Evolutionary conservation across 306 rosid genomes (phyloP).

Genomic region (Quercus rubra): DNA sequence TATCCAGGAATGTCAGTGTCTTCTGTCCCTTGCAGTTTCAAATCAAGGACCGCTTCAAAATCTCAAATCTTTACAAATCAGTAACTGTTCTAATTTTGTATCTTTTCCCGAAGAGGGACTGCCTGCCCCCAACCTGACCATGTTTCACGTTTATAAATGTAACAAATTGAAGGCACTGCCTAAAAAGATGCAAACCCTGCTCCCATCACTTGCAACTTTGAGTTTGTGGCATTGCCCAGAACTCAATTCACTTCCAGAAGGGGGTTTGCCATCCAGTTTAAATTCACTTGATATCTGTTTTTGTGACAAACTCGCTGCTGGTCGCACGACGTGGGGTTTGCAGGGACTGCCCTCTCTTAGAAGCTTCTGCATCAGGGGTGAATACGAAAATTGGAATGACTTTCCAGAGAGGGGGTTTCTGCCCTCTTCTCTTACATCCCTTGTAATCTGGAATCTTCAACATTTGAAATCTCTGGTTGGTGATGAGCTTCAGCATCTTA

Average conservation of each 20-base stretch:
- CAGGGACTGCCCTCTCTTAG: neutral
- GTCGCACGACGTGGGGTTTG: neutral
- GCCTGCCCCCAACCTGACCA: slow-evolving; percentile 2
- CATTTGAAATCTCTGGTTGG: neutral
- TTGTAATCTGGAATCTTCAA: neutral
- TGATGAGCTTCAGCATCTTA: slow-evolving; percentile 20
- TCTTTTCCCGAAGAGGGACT: slow-evolving; percentile 23
- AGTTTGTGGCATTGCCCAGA: neutral
- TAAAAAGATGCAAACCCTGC: slow-evolving; percentile 9
- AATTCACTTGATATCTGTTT: neutral
- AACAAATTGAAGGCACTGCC: slow-evolving; percentile 7
- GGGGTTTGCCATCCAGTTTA: neutral
- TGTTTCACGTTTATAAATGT: neutral
- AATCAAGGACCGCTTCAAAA: neutral
- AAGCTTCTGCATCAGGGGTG: neutral
- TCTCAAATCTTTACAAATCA: neutral
- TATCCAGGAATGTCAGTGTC: neutral
- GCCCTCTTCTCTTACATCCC: neutral
- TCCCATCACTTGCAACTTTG: neutral
- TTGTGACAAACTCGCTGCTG: neutral
- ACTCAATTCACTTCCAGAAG: slow-evolving; percentile 3
- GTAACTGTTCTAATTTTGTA: neutral
- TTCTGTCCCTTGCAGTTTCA: slow-evolving; percentile 10
- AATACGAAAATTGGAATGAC: too few relatives aligned
- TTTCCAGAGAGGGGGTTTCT: neutral